Conservation (phyloP, 192 early-diverging fungal species). For the Pilaira anomala region DNA sequence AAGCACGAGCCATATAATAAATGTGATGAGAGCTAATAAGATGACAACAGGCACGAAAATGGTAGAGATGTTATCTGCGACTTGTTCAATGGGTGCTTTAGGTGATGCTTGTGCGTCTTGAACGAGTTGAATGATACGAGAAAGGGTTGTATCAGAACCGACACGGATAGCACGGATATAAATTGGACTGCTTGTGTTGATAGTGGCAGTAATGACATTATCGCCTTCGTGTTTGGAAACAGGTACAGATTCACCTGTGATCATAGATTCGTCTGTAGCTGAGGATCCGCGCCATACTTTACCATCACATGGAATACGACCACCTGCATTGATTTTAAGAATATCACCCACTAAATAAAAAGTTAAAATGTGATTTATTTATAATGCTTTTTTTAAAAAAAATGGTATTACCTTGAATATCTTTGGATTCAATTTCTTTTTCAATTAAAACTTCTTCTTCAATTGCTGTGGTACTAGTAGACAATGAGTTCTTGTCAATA, state of each 20-base stretch:
- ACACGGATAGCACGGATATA: slow-evolving; percentile 63
- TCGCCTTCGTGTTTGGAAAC: slow-evolving; percentile 51
- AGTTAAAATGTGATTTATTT: background rate
- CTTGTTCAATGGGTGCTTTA: slow-evolving; percentile 62
- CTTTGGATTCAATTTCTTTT: slow-evolving; percentile 40
- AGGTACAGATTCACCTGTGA: slow-evolving; percentile 79
- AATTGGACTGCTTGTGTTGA: slow-evolving; percentile 57
- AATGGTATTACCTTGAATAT: slow-evolving; percentile 53
- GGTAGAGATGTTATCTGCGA: slow-evolving; percentile 60
- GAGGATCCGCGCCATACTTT: slow-evolving; percentile 50
- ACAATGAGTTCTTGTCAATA: background rate
- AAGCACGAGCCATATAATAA: slow-evolving; percentile 53
- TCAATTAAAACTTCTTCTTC: slow-evolving; percentile 38
- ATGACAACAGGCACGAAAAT: slow-evolving; percentile 66
- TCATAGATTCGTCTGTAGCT: slow-evolving; percentile 73
- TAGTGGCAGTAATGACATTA: slow-evolving; percentile 60
- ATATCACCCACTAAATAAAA: slow-evolving; percentile 65
- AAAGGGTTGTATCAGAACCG: slow-evolving; percentile 60
- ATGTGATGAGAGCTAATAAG: slow-evolving; percentile 52
- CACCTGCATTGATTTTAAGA: slow-evolving; percentile 65
- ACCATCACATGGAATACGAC: slow-evolving; percentile 74
- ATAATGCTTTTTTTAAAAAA: background rate
- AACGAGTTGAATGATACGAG: slow-evolving; percentile 61
- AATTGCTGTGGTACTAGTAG: slow-evolving; percentile 11
- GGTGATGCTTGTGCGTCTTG: slow-evolving; percentile 61